These are phyloP conservation scores for Verticillium nubilum DNA, from an alignment of 2,329 filamentous ascomycete species.

Conservation along the genomic window DNA sequence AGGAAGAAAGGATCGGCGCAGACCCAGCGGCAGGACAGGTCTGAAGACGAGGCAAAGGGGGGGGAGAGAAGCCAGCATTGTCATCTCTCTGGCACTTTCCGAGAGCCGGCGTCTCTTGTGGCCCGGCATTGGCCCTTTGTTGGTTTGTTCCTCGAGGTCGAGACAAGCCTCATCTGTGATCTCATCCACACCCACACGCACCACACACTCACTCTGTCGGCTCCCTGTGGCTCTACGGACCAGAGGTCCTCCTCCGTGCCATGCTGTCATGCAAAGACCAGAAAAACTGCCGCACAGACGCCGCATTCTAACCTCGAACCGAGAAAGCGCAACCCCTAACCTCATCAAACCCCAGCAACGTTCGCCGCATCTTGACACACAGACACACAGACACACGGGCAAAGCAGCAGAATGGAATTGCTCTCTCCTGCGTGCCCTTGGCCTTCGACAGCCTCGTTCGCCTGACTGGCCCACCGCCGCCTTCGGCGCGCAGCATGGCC, in stretches of 20 bases:
- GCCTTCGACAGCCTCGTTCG: background rate
- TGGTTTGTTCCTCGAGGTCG: constrained; percentile 14
- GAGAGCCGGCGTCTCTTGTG: background rate
- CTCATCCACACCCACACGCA: background rate
- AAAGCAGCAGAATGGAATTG: background rate
- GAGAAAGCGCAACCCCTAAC: background rate
- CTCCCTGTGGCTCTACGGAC: background rate
- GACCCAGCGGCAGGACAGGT: constrained; percentile 2
- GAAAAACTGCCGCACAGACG: background rate
- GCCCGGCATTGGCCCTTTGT: constrained; percentile 10
- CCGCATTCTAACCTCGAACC: background rate
- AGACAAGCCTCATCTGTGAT: constrained; percentile 18
- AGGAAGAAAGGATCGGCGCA: background rate
- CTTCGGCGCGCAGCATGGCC: background rate
- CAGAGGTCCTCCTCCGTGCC: background rate
- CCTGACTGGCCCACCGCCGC: background rate
- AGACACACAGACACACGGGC: background rate
- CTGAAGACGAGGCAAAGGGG: constrained; percentile 11
- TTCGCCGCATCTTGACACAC: background rate
- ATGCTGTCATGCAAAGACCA: background rate
- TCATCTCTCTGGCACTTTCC: background rate
- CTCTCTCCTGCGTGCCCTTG: background rate
- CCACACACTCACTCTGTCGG: background rate
- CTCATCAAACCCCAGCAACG: background rate
- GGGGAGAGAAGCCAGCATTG: background rate